phyloP scores from a whole-genome alignment of 1,139 yeast species.

The Blastobotrys capitulatus region DNA sequence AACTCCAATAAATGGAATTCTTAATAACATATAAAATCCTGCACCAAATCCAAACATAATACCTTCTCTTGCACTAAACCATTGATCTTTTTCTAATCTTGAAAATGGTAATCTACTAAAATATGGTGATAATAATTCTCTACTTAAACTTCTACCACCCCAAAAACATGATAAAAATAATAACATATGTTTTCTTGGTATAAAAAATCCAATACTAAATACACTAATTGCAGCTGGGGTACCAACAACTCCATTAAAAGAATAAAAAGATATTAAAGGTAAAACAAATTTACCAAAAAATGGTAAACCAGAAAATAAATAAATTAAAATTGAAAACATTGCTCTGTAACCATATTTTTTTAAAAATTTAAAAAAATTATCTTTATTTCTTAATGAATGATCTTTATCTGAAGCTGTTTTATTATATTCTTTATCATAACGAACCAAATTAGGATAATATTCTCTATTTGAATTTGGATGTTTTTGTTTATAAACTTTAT shows the following conservation, averaged over 20 bases:
- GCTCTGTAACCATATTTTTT: conserved; percentile 27
- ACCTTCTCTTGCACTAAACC: conserved; percentile 55
- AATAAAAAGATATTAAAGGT: conserved; percentile 42
- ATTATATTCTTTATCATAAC: conserved; percentile 14
- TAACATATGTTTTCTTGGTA: conserved; percentile 37
- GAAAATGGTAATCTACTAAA: conserved; percentile 45
- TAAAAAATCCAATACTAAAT: conserved; percentile 34
- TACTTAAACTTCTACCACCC: conserved; percentile 43
- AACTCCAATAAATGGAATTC: conserved; percentile 44
- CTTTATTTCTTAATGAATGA: conserved; percentile 1
- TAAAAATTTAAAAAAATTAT: conserved; percentile 14
- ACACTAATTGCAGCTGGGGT: conserved; percentile 40
- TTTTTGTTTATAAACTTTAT: conserved; percentile 34
- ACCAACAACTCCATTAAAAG: conserved; percentile 45
- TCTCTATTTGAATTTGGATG: conserved; percentile 35
- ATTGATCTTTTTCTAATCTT: conserved; percentile 42
- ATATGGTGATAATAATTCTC: conserved; percentile 49
- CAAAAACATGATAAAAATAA: conserved; percentile 41
- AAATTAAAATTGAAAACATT: conserved; percentile 25
- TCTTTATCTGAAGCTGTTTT: background rate
- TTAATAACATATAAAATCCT: conserved; percentile 43
- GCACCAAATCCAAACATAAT: conserved; percentile 54
- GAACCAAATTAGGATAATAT: conserved; percentile 21
- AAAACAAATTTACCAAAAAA: conserved; percentile 40
- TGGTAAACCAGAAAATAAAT: conserved; percentile 34